Evolutionary conservation across 106 monocot genomes (phyloP), one percentile per base, ranked within the genome.

Genomic region (Dioscorea zingiberensis): DNA sequence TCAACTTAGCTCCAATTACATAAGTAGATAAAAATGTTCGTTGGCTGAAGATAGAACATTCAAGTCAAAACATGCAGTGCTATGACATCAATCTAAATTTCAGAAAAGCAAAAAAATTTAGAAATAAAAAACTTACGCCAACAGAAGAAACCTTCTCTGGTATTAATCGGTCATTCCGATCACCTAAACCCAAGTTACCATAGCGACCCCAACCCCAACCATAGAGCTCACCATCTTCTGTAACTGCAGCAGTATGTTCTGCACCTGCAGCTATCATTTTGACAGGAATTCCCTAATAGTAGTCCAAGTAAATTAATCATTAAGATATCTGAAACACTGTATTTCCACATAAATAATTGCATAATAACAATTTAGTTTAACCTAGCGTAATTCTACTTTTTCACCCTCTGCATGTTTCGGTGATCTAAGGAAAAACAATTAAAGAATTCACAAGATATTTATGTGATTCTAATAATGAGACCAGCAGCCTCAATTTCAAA

Each of bases 201-300:
- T 95, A 95, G 19, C 85, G 91, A 57, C 94, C 94, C 94, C 94
- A 95, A 10, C 94, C 94, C 94, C 94, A 95, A 68, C 94, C 91
- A 71, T 91, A 95, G 29, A 95, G 87, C 30, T 86, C 87, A 54
- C 91, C 94, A 77, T 91, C 85, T 73, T 95, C 87, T 60, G 94
- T 95, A 27, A 94, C 77, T 59, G 94, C 94, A 70, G 90, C 90
- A 14, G 87, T 87, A 73, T 94, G 94, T 73, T 94, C 94, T 60
- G 94, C 91, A 80, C 94, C 94, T 16, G 94, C 91, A 60, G 94
- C 94, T 62, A 94, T 71, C 91, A 91, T 94, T 85, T 91, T 94
- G 65, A 94, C 80, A 75, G 74, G 25, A 59, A 85, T 85, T 26
- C 90, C 94, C 94, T 94, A 65, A 6, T 38, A 28, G 61, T 21